Evolutionary conservation across 164 flowering plant genomes (phyloP), one percentile per base, ranked within the genome.

Genomic region (Magnolia sinica): DNA sequence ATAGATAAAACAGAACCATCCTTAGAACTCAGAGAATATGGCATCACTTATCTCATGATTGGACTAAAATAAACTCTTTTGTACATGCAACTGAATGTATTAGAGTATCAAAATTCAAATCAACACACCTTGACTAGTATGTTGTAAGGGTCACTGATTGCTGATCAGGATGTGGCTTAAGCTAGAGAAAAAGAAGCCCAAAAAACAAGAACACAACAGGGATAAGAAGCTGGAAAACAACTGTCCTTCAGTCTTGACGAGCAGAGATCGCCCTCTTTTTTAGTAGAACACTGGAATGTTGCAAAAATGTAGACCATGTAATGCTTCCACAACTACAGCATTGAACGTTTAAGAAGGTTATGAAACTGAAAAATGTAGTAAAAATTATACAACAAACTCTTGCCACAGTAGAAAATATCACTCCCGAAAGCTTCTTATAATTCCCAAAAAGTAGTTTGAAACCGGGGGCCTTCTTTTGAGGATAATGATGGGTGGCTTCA

Each of bases 131-230:
- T 81, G 99, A 94, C 83, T 96, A 88, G 85, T 94, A 96, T 18
- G 98, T 87, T n/a, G n/a, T 91, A 72, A 94, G 82, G 37, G 92
- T 90, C 51, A 96, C 77, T 59, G 98, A 87, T 81, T 66, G 80
- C 87, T 91, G 96, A 82, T 96, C 98, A 81, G 98, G 98, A 88
- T 96, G 99, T 83, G 98, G 95, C 88, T 92, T 96, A 67, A 96
- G 91, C 82, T 85, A 79, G 70, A 96, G 90, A 68, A 94, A 81
- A 68, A 92, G 91, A 82, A 96, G 92, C 65, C 99, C 99, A 77
- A 91, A 78, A 74, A 94, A 70, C 87, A 96, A 86, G 85, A 96
- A 96, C 14, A 92, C 70, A 7, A 90, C 97, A 68, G 99, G 99
- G 81, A 96, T 92, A 58, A 94, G 63, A 80, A 96, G 93, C 88